Evolutionary conservation across 208 protist genomes (phyloP).

Genomic region (Leishmania guyanensis): DNA sequence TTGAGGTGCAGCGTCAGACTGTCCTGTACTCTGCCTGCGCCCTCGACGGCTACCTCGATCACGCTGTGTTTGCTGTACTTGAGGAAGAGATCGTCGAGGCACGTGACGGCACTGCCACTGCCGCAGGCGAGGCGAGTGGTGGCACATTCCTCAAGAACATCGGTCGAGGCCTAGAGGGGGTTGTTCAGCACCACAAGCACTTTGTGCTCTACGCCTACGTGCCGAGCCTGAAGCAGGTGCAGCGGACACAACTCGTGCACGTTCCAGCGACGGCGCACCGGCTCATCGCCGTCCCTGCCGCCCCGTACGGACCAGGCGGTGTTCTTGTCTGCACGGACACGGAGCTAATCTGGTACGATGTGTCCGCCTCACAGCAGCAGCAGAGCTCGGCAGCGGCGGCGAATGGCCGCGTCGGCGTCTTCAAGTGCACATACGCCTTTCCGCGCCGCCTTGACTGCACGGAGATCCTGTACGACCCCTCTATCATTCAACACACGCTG

Average conservation of each 20-base stretch:
- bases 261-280: constrained; percentile 92
- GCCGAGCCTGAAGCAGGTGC: constrained; percentile 98
- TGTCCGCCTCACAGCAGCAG: constrained; percentile 40
- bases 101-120: constrained; percentile 11
- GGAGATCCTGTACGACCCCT: constrained; percentile 79
- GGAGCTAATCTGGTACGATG: constrained; percentile 94
- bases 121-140: constrained; percentile 9
- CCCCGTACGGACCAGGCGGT: constrained; percentile 93
- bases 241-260: constrained; percentile 94
- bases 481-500: constrained; percentile 85
- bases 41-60: constrained; percentile 65
- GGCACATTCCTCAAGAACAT: constrained; percentile 38
- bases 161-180: neutral
- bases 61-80: constrained; percentile 65
- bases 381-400: constrained; percentile 6
- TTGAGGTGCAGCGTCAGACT: constrained; percentile 75
- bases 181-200: constrained; percentile 46
- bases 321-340: constrained; percentile 97
- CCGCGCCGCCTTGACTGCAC: constrained; percentile 84
- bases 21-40: constrained; percentile 73
- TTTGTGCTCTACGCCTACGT: constrained; percentile 98
- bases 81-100: constrained; percentile 78
- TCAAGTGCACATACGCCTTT: constrained; percentile 78
- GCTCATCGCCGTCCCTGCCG: constrained; percentile 89
- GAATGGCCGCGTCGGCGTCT: constrained; percentile 40